Evolutionary conservation across 2,329 filamentous ascomycete genomes (phyloP), one percentile per base, ranked within the genome.

Genomic region (Myriosclerotinia scirpicola): DNA sequence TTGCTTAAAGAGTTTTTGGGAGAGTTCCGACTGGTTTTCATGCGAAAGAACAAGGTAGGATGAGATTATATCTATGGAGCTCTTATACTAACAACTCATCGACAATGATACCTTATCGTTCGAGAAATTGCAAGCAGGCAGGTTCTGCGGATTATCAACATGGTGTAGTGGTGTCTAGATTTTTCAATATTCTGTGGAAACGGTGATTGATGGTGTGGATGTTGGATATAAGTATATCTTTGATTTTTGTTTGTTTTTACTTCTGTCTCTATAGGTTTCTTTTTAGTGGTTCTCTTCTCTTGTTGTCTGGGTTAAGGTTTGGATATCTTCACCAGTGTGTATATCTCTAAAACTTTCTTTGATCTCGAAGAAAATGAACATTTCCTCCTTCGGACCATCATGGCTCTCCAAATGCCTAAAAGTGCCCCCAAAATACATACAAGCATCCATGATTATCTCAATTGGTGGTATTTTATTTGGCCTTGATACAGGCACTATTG

Each of bases 401-500:
- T 65, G 62, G 62, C 42, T 58, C 8, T 30, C 54, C 17, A 65
- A 65, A 52, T 40, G 17, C 40, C 17, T 22, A n/a, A 58, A 30
- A n/a, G 9, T 26, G 20, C 68, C 70, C 9, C 72, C 73, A 52
- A 72, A 69, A 71, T 75, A 76, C 69, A 68, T 76, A 5, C 66
- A 71, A 60, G 71, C 72, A 30, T 66, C 73, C 14, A 69, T 72
- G 17, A 54, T 75, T 6, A 70, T 72, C 48, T 74, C 74, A 5
- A 50, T 74, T 38, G 74, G 72, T 12, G 74, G 73, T 2, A 55
- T 68, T 26, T 55, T 75, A 22, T 75, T 75, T 63, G 74, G 74
- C 0, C 74, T 78, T 20, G 82, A 84, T 65, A 85, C 82, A 4
- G 82, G 82, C 1, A 80, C 78, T 26, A 83, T 85, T 50, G 83